phyloP scores from a whole-genome alignment of 2,329 filamentous ascomycete species.

The Aspergillus floridensis region DNA sequence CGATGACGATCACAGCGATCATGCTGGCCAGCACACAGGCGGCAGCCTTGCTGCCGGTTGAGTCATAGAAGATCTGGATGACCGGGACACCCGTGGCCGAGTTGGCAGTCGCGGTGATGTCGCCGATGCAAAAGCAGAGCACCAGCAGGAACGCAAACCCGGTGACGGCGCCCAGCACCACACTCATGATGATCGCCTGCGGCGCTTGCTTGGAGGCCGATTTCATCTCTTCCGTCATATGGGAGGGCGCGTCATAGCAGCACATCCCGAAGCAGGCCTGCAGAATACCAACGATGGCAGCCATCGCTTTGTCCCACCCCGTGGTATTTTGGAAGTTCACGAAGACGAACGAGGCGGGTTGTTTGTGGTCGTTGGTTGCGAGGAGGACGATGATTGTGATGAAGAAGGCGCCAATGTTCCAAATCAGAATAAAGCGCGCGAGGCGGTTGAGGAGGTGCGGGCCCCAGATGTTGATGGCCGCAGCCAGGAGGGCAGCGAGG shows the following conservation, averaged over 20 bases:
- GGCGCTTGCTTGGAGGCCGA: slow-evolving; percentile 32
- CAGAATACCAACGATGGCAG: slow-evolving; percentile 53
- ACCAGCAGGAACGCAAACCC: slow-evolving; percentile 51
- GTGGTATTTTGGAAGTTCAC: slow-evolving; percentile 55
- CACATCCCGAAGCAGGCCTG: slow-evolving; percentile 56
- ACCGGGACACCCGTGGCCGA: slow-evolving; percentile 52
- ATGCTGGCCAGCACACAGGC: slow-evolving; percentile 47
- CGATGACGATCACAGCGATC: slow-evolving; percentile 50
- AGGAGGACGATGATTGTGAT: slow-evolving; percentile 53
- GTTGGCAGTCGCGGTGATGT: slow-evolving; percentile 47
- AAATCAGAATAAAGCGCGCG: slow-evolving; percentile 49
- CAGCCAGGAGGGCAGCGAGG: slow-evolving; percentile 44
- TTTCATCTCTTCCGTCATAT: slow-evolving; percentile 50
- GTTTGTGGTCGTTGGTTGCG: slow-evolving; percentile 53
- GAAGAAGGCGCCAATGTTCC: slow-evolving; percentile 54
- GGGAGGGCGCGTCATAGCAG: slow-evolving; percentile 47
- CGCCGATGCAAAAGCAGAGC: slow-evolving; percentile 53
- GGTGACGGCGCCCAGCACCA: slow-evolving; percentile 46
- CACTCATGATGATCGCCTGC: slow-evolving; percentile 47
- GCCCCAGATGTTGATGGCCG: slow-evolving; percentile 49
- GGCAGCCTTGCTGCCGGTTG: slow-evolving; percentile 45
- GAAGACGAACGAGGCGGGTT: slow-evolving; percentile 55
- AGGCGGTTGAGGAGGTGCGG: slow-evolving; percentile 52
- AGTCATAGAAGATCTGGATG: slow-evolving; percentile 54
- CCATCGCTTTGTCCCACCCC: slow-evolving; percentile 51